Conservation (phyloP, 208 protist genomes). For the Entamoeba dispar region DNA sequence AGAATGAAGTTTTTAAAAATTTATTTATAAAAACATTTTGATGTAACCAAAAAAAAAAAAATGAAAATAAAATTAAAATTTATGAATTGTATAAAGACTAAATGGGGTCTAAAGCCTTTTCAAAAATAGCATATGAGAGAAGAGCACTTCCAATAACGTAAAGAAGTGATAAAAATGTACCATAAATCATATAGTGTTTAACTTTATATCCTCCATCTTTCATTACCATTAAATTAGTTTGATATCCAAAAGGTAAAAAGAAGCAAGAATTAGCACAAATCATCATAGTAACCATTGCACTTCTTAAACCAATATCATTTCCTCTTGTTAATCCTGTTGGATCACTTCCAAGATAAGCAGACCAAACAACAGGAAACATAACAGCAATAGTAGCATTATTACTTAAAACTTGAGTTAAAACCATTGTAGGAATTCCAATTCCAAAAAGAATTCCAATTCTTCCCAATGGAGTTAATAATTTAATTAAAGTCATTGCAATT, state of each 20-base stretch:
- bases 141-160: not conserved
- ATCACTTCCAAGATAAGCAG: not conserved
- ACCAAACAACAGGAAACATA: not conserved
- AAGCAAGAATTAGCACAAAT: not conserved
- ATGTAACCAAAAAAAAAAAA: too few species aligned
- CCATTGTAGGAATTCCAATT: not conserved
- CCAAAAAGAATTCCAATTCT: not conserved
- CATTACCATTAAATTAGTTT: not conserved
- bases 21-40: too few species aligned
- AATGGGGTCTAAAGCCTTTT: not conserved
- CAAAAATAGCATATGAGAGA: not conserved
- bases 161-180: not conserved
- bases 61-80: too few species aligned
- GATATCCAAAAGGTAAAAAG: not conserved
- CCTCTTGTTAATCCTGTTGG: not conserved
- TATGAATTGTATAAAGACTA: not conserved
- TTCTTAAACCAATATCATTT: not conserved
- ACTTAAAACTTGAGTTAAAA: not conserved
- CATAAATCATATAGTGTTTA: not conserved
- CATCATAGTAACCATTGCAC: not conserved
- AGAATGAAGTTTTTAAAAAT: too few species aligned
- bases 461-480: not conserved
- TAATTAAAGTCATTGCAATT: not conserved
- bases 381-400: not conserved
- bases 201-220: not conserved